phyloP scores from a whole-genome alignment of 2,329 filamentous ascomycete genomes.

The Reticulascus tulasneorum region DNA sequence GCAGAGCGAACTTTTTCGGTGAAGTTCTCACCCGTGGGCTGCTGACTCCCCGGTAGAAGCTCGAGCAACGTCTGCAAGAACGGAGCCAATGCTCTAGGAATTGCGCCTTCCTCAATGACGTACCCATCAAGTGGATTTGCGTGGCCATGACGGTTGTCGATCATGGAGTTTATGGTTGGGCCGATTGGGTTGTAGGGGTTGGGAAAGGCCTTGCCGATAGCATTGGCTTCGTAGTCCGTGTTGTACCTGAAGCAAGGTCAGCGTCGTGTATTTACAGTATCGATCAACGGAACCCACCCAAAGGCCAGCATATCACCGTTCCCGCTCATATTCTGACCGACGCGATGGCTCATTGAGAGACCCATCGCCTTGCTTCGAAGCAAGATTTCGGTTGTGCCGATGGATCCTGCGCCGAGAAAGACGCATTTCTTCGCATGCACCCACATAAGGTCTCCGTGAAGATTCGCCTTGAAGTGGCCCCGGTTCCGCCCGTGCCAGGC shows the following conservation, averaged over 20 bases:
- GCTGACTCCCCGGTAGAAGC: slow-evolving; percentile 43
- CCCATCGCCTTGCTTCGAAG: slow-evolving; percentile 57
- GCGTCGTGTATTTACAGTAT: neutral
- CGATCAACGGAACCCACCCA: slow-evolving; percentile 34
- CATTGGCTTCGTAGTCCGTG: slow-evolving; percentile 52
- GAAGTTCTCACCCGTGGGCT: slow-evolving; percentile 32
- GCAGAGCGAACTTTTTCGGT: slow-evolving; percentile 39
- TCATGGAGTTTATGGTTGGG: slow-evolving; percentile 59
- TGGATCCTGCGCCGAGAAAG: slow-evolving; percentile 61
- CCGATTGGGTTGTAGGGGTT: slow-evolving; percentile 50
- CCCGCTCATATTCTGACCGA: slow-evolving; percentile 59
- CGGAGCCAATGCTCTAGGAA: slow-evolving; percentile 53
- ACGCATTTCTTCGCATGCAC: slow-evolving; percentile 62
- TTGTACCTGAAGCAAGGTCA: slow-evolving; percentile 46
- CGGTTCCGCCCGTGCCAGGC: slow-evolving; percentile 59
- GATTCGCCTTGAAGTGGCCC: slow-evolving; percentile 48
- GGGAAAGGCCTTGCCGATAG: slow-evolving; percentile 48
- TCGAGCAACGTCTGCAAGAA: slow-evolving; percentile 56
- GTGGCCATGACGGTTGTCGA: slow-evolving; percentile 52
- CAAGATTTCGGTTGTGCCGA: slow-evolving; percentile 64
- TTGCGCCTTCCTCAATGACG: slow-evolving; percentile 60
- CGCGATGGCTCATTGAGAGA: slow-evolving; percentile 50
- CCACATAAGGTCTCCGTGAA: slow-evolving; percentile 61
- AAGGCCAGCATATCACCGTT: slow-evolving; percentile 65
- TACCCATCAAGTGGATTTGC: slow-evolving; percentile 57